Evolutionary conservation across 108 stramenopile genomes (phyloP).

Genomic region (Cyclostephanos invisitatus): DNA sequence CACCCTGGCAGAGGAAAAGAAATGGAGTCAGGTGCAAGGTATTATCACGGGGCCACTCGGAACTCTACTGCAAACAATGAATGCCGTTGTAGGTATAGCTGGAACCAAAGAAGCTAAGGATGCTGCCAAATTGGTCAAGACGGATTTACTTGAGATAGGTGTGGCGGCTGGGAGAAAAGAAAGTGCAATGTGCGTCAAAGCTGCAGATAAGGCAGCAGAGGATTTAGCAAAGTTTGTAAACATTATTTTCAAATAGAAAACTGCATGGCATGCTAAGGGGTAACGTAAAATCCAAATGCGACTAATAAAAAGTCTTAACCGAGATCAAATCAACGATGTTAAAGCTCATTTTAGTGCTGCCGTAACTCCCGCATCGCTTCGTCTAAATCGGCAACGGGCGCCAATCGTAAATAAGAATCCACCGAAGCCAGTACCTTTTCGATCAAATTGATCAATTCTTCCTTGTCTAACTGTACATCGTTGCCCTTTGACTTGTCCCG

Average conservation of each 20-base stretch:
- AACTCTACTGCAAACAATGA: slow-evolving; percentile 63
- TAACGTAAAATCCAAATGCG: too few relatives aligned
- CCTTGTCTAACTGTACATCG: neutral
- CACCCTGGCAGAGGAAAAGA: slow-evolving; percentile 52
- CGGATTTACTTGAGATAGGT: slow-evolving; percentile 57
- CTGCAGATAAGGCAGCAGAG: slow-evolving; percentile 33
- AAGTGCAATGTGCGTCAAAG: slow-evolving; percentile 37
- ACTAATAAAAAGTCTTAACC: neutral
- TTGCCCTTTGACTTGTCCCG: slow-evolving; percentile 10
- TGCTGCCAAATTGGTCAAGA: slow-evolving; percentile 54
- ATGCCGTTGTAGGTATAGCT: slow-evolving; percentile 29
- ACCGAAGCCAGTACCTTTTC: slow-evolving; percentile 18
- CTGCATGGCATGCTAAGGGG: slow-evolving; percentile 10
- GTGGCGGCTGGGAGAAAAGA: slow-evolving; percentile 56
- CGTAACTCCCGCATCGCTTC: slow-evolving; percentile 13
- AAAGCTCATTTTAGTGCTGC: neutral
- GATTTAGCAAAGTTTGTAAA: slow-evolving; percentile 66
- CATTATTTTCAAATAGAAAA: slow-evolving; percentile 46
- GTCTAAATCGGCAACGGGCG: slow-evolving; percentile 34
- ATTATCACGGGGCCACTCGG: slow-evolving; percentile 73
- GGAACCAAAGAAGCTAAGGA: slow-evolving; percentile 46
- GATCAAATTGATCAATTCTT: slow-evolving; percentile 22
- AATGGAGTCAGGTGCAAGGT: slow-evolving; percentile 71
- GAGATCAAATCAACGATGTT: neutral
- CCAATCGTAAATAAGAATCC: slow-evolving; percentile 36